Evolutionary conservation across 2,329 filamentous ascomycete genomes (phyloP), one percentile per base, ranked within the genome.

Genomic region (Ophiostoma perfectum): DNA sequence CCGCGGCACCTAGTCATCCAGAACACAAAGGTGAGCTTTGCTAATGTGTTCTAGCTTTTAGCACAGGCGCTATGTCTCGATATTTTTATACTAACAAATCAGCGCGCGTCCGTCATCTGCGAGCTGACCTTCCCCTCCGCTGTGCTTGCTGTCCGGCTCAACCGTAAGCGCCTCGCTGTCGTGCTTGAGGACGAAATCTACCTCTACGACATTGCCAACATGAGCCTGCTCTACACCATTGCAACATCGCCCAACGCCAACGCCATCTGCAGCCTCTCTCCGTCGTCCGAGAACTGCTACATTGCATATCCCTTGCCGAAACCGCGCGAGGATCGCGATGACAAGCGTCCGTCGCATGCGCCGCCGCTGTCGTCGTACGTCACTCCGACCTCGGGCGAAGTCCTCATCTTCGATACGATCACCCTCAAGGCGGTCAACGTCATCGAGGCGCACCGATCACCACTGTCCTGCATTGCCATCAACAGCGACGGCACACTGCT

Each of bases 51-150:
- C 18, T 18, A 41, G 27, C 5, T 3, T n/a, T n/a, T n/a, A n/a
- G n/a, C n/a, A n/a, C n/a, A n/a, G n/a, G n/a, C n/a, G n/a, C n/a
- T n/a, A n/a, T n/a, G n/a, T 47, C 45, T 52, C 47, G 4, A 3
- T 18, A n/a, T n/a, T 18, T n/a, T n/a, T 11, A 55, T 4, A 6
- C 62, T 65, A 12, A 64, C 55, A 8, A 1, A n/a, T 18, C 71
- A 89, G 84, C 82, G 87, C 73, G 84, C 84, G 1, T 89, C 94
- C 58, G 91, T 96, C 70, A 98, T 99, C 78, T 99, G 95, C 86
- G 95, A 99, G 79, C 90, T 99, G 76, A 98, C 94, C 3, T 99
- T 99, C 74, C 94, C 94, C 12, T 96, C 93, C n/a, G 93, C 93
- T 65, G 93, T 99, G 11, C 86, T 98, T 55, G 93, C 94, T 27